These are phyloP conservation scores for Penicillium verrucosum DNA, from an alignment of 2,329 filamentous ascomycete genomes.

Conservation along the genomic window DNA sequence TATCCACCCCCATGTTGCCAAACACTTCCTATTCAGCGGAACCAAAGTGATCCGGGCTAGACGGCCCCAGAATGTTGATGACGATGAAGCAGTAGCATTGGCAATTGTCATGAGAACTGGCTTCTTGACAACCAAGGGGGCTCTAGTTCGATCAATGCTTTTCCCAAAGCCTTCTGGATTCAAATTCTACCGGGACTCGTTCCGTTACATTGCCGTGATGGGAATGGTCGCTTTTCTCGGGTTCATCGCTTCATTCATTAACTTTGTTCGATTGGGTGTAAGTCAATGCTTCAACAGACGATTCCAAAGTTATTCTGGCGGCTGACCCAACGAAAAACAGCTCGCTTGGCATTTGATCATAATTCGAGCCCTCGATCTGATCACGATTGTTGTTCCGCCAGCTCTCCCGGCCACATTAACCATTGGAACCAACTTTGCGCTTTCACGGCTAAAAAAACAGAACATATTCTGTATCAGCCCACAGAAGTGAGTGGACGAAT, in stretches of 20 bases:
- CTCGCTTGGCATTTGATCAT: conserved; percentile 88
- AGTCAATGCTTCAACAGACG: conserved; percentile 18
- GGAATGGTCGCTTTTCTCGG: conserved; percentile 77
- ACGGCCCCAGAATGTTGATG: conserved; percentile 78
- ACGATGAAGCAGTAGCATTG: conserved; percentile 84
- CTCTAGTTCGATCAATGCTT: conserved; percentile 93
- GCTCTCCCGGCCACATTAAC: conserved; percentile 91
- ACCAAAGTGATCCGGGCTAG: conserved; percentile 92
- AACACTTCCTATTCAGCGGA: conserved; percentile 88
- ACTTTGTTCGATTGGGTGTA: conserved; percentile 77
- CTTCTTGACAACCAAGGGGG: conserved; percentile 96
- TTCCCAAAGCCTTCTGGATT: conserved; percentile 98
- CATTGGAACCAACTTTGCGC: conserved; percentile 93
- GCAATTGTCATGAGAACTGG: conserved; percentile 91
- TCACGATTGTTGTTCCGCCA: conserved; percentile 95
- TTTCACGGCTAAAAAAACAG: conserved; percentile 79
- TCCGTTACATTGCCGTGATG: conserved; percentile 98
- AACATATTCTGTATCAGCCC: conserved; percentile 97
- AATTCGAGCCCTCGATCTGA: conserved; percentile 85
- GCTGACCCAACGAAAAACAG: conserved; percentile 30
- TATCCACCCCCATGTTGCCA: conserved; percentile 76
- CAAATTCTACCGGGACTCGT: conserved; percentile 97
- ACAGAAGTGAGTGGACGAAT: conserved; percentile 52
- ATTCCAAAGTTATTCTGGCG: not conserved
- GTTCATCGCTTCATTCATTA: conserved; percentile 86